Evolutionary conservation across 306 rosid genomes (phyloP).

Genomic region (Acacia melanoxylon): DNA sequence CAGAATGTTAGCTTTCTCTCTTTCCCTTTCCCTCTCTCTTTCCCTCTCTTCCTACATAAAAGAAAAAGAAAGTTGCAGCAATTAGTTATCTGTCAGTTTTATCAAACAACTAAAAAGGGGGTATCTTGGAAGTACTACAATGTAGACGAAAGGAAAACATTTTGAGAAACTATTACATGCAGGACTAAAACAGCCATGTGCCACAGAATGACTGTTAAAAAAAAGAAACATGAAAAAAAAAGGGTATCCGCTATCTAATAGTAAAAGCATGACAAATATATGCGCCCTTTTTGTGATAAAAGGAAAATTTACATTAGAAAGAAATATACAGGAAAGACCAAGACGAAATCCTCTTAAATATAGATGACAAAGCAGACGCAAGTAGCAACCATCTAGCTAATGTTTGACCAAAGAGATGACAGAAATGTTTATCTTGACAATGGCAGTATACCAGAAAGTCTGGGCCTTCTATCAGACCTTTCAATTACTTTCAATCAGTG

Average conservation of each 20-base stretch:
- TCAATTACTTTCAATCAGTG: not conserved
- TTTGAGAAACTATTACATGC: not conserved
- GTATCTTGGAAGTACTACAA: not conserved
- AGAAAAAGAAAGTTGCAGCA: conserved; percentile 13
- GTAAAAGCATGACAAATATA: not conserved
- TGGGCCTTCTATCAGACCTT: not conserved
- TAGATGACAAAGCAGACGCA: not conserved
- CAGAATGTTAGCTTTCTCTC: conserved; percentile 74
- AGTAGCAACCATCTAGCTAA: not conserved
- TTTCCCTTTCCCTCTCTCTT: conserved; percentile 60
- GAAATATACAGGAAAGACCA: not conserved
- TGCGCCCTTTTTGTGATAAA: not conserved
- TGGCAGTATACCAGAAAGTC: not conserved
- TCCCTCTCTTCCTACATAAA: conserved; percentile 55
- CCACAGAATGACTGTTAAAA: not conserved
- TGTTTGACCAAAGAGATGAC: not conserved
- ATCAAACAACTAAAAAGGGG: not conserved
- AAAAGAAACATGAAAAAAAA: not conserved
- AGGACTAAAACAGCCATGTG: not conserved
- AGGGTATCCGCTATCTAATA: not conserved
- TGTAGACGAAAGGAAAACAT: not conserved
- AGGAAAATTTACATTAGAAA: not conserved
- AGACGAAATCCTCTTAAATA: not conserved
- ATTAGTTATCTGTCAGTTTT: not conserved
- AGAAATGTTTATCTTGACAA: not conserved